Evolutionary conservation across 257 asterid genomes (phyloP).

Genomic region (Ligustrum vulgare): DNA sequence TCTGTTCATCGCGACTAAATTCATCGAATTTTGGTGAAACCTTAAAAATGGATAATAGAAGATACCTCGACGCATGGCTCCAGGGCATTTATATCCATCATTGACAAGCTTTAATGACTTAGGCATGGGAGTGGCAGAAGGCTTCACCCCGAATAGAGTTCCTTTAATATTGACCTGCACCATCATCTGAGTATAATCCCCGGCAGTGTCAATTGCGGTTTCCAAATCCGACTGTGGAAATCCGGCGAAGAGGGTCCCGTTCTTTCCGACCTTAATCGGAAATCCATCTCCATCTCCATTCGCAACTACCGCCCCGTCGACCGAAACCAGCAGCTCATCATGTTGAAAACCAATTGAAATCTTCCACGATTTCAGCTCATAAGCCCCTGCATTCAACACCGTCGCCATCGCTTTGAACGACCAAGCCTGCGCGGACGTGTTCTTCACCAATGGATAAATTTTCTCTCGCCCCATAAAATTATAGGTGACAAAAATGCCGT

Average conservation of each 20-base stretch:
- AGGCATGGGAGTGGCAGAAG: slow-evolving; percentile 67
- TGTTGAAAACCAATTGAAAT: slow-evolving; percentile 58
- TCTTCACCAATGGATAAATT: slow-evolving; percentile 68
- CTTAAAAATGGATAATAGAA: too few species aligned
- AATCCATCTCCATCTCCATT: slow-evolving; percentile 47
- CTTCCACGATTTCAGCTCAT: slow-evolving; percentile 77
- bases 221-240: slow-evolving; percentile 68
- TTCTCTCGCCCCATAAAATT: slow-evolving; percentile 66
- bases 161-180: slow-evolving; percentile 61
- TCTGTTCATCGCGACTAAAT: too few species aligned
- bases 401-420: slow-evolving; percentile 52
- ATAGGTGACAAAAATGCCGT: slow-evolving; percentile 67
- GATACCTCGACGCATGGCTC: slow-evolving; percentile 42
- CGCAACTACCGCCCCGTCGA: slow-evolving; percentile 65
- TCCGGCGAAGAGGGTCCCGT: slow-evolving; percentile 75
- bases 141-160: slow-evolving; percentile 60
- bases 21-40: neutral
- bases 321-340: slow-evolving; percentile 70
- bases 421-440: slow-evolving; percentile 88
- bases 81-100: slow-evolving; percentile 82
- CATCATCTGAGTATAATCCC: slow-evolving; percentile 64
- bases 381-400: slow-evolving; percentile 57
- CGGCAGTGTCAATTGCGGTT: slow-evolving; percentile 92
- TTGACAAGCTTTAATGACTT: slow-evolving; percentile 55
- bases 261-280: slow-evolving; percentile 58